Evolutionary conservation across 192 early-diverging fungal species (phyloP).

Genomic region (Coemansia sp.): DNA sequence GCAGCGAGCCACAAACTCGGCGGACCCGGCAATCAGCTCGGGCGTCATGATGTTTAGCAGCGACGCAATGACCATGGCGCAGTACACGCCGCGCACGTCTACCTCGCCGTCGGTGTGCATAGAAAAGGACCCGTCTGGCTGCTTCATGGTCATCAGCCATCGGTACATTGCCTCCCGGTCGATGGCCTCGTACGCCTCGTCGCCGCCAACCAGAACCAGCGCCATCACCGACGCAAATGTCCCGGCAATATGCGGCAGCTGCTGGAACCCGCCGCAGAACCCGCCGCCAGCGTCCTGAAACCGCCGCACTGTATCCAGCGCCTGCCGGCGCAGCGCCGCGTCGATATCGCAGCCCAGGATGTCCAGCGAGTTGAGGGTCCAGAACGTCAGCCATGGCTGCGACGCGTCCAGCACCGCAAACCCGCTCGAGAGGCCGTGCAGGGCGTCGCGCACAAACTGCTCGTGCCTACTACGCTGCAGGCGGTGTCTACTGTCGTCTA

Average conservation of each 20-base stretch:
- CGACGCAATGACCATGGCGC: conserved; percentile 73
- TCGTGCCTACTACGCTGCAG: conserved; percentile 61
- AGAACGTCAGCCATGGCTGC: conserved; percentile 90
- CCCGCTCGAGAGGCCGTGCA: conserved; percentile 54
- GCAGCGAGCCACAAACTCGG: conserved; percentile 71
- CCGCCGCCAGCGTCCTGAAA: conserved; percentile 77
- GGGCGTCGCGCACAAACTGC: conserved; percentile 53
- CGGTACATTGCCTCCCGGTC: conserved; percentile 58
- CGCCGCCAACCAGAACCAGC: conserved; percentile 72
- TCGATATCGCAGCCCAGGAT: conserved; percentile 64
- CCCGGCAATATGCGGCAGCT: conserved; percentile 83
- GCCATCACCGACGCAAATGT: conserved; percentile 88
- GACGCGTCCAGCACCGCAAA: conserved; percentile 77
- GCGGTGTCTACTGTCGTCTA: conserved; percentile 24
- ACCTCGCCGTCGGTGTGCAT: conserved; percentile 94
- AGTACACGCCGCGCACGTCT: conserved; percentile 89
- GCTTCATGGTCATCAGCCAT: conserved; percentile 84
- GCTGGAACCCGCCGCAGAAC: conserved; percentile 77
- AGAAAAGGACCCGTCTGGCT: conserved; percentile 81
- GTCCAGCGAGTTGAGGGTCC: conserved; percentile 84
- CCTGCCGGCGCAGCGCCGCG: conserved; percentile 46
- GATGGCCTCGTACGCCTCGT: conserved; percentile 59
- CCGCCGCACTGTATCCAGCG: conserved; percentile 52
- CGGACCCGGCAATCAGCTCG: conserved; percentile 63
- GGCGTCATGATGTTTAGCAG: conserved; percentile 83